A percentile compares a stretch with the other conserved stretches of the same genome.
Evolutionary conservation across 2,329 filamentous ascomycete species (phyloP).

Genomic region (Pseudogymnoascus sp.): DNA sequence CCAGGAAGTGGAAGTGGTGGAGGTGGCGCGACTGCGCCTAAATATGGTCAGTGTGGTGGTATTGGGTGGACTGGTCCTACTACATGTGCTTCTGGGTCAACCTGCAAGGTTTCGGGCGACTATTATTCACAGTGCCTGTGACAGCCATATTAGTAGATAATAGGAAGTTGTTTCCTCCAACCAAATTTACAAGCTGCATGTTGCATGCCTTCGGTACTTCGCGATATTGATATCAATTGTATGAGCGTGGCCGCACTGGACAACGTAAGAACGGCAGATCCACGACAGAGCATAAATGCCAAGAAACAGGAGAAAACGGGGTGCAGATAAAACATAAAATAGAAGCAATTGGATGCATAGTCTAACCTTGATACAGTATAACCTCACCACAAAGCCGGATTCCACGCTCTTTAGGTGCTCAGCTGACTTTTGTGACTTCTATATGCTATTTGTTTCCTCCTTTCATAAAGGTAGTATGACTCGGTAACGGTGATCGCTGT

Average conservation of each 20-base stretch:
- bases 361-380: background rate
- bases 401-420: background rate
- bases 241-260: too few relatives aligned
- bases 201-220: background rate
- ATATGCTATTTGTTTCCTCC: background rate
- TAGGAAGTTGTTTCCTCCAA: background rate
- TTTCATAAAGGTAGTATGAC: background rate
- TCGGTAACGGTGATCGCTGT: background rate
- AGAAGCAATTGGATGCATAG: too few relatives aligned
- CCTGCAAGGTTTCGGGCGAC: constrained; percentile 14
- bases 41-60: constrained; percentile 1
- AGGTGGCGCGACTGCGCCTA: constrained; percentile 2
- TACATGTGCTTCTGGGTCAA: constrained; percentile 5
- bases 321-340: too few relatives aligned
- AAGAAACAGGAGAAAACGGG: too few relatives aligned
- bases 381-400: background rate
- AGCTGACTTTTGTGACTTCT: background rate
- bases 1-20: background rate
- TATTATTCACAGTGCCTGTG: constrained; percentile 18
- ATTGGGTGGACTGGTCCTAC: constrained; percentile 6
- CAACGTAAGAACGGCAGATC: too few relatives aligned
- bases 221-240: too few relatives aligned
- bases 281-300: too few relatives aligned
- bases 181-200: background rate
- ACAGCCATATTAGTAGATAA: background rate